Base-by-base conservation (phyloP, 768 basidiomycete genomes). In the Psilocybe tampanensis region DNA sequence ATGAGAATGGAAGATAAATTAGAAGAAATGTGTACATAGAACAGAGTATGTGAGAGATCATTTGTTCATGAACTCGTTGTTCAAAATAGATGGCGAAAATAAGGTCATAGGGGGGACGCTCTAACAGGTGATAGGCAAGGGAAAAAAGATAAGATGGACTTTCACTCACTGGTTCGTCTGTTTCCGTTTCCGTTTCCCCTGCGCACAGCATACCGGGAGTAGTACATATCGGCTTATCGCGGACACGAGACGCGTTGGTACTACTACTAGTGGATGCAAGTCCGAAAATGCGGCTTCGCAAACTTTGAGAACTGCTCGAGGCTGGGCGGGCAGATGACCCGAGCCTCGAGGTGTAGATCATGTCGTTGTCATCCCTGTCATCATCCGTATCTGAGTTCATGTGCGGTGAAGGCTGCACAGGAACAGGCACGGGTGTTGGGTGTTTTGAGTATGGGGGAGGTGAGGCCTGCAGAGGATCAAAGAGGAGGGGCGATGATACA, bases 161-260 rank as follows among this genome's bases (percentile, higher is more conserved):
- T 33, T n/a, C 15, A 73, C 88, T 74, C 66, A 90, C 89, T 33
- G 85, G 85, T 64, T 91, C 89, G 63, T 91, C 89, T 12, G 82
- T 77, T 66, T 92, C 90, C 0, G 90, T 90, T 66, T 92, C 89
- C 0, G 90, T 90, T 72, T 91, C 89, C 7, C 88, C 88, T 23
- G 86, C 88, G 59, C 89, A 85, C 39, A 74, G 64, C 53, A 75
- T 74, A 2, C 80, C 86, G 17, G 81, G 83, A 0, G 82, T 76
- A 0, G 89, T 90, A n/a, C 82, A 86, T 64, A 90, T 89, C 32
- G 69, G 70, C 64, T 78, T 83, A 49, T 75, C 68, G 24, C 72
- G 74, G 17, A 67, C 65, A 22, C 75, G 71, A 54, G 68, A 66
- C 7, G 68, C 24, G 26, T 48, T 51, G 42, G 48, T 47, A 1